Evolutionary conservation across 176 grass and related monocot genomes (phyloP), one percentile per base, ranked within the genome.

Genomic region (Themeda triandra): DNA sequence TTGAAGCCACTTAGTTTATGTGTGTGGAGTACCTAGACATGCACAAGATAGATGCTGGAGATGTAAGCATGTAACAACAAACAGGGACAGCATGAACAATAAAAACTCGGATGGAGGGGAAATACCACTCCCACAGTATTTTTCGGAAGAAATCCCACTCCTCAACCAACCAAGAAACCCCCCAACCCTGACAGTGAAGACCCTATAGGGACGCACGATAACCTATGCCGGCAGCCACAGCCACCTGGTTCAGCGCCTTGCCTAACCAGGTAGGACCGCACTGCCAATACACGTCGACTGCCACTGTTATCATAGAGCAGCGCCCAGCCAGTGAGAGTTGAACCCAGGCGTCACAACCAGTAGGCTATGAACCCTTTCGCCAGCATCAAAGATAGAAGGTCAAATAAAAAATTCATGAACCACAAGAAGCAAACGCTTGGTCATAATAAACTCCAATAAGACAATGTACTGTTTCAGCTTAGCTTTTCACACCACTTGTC

Each of bases 1-100:
- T 53, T 82, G n/a, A 63, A 66, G 39, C 70, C 33, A 56, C 46
- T 79, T 81, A 91, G 37, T 64, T 69, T 59, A 24, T 59, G 54
- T 58, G 54, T 24, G 56, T 24, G 23, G 53, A 58, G 21, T n/a
- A 59, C 36, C 7, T 82, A 73, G n/a, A 66, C 11, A 73, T 60
- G 36, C 46, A 28, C 4, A 73, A 85, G 2, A 44, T 32, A 85
- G 30, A 92, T 63, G 40, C 14, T 54, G 46, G 42, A 42, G 59
- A 44, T n/a, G 2, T 30, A 85, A 69, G 78, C 19, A 73, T 37
- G n/a, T 19, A 84, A 73, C 39, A 84, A 18, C 21, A 77, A 62
- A 35, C 24, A 73, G 31, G 36, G 32, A 84, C n/a, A 56, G 7
- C 21, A 56, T 56, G 53, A 56, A 3, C 53, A 56, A 56, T 8